Percentiles rank a stretch among this genome's conserved stretches.
Evolutionary conservation across 768 basidiomycete genomes (phyloP).

Genomic region (Leucocoprinus leucothites): DNA sequence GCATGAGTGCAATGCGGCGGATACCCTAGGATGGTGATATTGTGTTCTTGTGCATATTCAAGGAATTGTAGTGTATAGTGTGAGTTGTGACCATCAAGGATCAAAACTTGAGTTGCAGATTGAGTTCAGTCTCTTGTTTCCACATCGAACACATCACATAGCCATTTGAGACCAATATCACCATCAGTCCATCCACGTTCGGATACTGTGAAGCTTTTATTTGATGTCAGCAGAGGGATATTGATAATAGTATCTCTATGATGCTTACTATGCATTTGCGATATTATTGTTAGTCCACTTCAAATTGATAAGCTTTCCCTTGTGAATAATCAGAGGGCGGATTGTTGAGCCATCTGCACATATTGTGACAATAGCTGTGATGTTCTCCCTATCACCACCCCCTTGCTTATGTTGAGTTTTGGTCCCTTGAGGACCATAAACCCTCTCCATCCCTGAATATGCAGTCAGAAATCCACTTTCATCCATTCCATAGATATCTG

Average conservation of each 20-base stretch:
- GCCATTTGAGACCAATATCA: constrained; percentile 22
- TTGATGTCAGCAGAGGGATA: too few species aligned
- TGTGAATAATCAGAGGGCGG: constrained; percentile 34
- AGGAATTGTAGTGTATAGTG: constrained; percentile 33
- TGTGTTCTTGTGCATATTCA: constrained; percentile 27
- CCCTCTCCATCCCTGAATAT: constrained; percentile 23
- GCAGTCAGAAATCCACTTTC: constrained; percentile 30
- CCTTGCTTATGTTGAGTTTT: constrained; percentile 30
- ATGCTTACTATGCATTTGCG: constrained; percentile 26
- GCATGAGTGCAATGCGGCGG: constrained; percentile 39
- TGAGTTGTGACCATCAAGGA: constrained; percentile 40
- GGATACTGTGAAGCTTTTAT: constrained; percentile 16
- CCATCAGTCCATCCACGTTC: constrained; percentile 31
- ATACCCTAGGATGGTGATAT: constrained; percentile 36
- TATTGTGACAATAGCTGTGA: constrained; percentile 35
- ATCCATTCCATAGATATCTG: constrained; percentile 35
- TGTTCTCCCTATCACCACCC: constrained; percentile 28
- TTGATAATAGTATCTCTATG: background rate
- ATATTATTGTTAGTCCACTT: constrained; percentile 34
- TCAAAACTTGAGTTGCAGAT: constrained; percentile 21
- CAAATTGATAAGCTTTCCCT: constrained; percentile 28
- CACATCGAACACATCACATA: constrained; percentile 27
- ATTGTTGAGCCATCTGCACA: constrained; percentile 35
- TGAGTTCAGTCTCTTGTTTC: constrained; percentile 28
- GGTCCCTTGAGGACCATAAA: constrained; percentile 23